These are phyloP conservation scores for Saprolegnia parasitica DNA, from an alignment of 352 stramenopile species.

Conservation along the genomic window DNA sequence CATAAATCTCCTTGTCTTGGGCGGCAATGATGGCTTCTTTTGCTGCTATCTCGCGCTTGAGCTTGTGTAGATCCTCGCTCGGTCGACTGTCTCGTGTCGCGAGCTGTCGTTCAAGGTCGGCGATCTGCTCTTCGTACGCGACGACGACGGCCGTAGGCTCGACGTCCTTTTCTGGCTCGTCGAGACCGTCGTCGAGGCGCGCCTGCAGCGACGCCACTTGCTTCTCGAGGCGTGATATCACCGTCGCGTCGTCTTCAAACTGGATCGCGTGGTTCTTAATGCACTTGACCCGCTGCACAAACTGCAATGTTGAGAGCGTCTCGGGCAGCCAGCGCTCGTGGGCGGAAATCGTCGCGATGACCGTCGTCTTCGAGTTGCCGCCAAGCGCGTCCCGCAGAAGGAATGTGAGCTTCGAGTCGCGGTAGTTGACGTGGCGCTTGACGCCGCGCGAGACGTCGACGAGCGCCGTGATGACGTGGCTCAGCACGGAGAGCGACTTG, in stretches of 20 bases:
- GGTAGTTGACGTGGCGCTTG: conserved; percentile 79
- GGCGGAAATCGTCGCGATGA: conserved; percentile 73
- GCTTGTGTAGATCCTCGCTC: not conserved
- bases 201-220: conserved; percentile 23
- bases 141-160: conserved; percentile 6
- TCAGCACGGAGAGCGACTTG: conserved; percentile 80
- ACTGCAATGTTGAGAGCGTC: conserved; percentile 84
- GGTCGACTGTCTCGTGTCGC: no score
- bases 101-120: not conserved
- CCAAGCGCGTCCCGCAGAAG: conserved; percentile 72
- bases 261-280: conserved; percentile 87
- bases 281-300: conserved; percentile 82
- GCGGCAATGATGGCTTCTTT: not conserved
- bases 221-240: conserved; percentile 27
- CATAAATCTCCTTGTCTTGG: conserved; percentile 14
- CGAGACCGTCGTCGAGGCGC: not conserved
- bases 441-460: conserved; percentile 78
- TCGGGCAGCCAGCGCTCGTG: conserved; percentile 83
- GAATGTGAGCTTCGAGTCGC: conserved; percentile 84
- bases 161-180: conserved; percentile 37
- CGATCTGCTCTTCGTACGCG: not conserved
- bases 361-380: conserved; percentile 83
- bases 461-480: conserved; percentile 87
- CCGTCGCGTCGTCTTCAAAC: conserved; percentile 52
- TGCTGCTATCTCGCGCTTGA: not conserved